Conservation (phyloP, 345 rosid species). For the Citrus medica region DNA sequence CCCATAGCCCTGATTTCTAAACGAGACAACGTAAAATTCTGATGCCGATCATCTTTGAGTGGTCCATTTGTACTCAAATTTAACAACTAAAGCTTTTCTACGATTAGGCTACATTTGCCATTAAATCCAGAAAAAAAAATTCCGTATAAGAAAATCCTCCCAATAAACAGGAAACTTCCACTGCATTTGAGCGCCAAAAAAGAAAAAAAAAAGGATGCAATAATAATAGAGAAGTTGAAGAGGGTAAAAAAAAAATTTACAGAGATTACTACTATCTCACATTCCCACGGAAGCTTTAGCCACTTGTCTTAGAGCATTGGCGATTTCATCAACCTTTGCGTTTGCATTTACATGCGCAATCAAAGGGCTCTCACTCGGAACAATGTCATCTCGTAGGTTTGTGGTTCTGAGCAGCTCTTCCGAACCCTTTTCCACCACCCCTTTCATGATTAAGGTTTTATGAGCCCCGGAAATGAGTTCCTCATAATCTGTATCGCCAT, state of each 20-base stretch:
- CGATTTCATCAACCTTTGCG: constrained; percentile 49
- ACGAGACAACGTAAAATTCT: too few relatives aligned
- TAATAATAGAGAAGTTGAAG: background rate
- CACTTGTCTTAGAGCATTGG: constrained; percentile 48
- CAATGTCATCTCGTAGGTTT: constrained; percentile 63
- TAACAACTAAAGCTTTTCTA: background rate
- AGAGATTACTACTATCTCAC: constrained; percentile 3
- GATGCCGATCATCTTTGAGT: too few relatives aligned
- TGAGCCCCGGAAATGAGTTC: constrained; percentile 84
- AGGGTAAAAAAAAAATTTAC: background rate
- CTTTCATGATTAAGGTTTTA: constrained; percentile 67
- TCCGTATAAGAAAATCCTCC: background rate
- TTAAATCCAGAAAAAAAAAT: background rate
- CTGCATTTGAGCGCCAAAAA: background rate
- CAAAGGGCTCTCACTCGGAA: constrained; percentile 66
- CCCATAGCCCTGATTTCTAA: too few relatives aligned
- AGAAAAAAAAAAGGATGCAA: background rate
- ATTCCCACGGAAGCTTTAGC: constrained; percentile 37
- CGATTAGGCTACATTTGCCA: background rate
- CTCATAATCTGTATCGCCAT: constrained; percentile 84
- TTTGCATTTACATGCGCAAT: constrained; percentile 40
- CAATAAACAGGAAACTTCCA: background rate
- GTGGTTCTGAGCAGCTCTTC: constrained; percentile 58
- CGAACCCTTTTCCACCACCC: constrained; percentile 52
- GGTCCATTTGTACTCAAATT: too few relatives aligned